These are phyloP conservation scores for Pseudotsuga menziesii DNA, from an alignment of 75 land plant genomes.

Conservation along the genomic window DNA sequence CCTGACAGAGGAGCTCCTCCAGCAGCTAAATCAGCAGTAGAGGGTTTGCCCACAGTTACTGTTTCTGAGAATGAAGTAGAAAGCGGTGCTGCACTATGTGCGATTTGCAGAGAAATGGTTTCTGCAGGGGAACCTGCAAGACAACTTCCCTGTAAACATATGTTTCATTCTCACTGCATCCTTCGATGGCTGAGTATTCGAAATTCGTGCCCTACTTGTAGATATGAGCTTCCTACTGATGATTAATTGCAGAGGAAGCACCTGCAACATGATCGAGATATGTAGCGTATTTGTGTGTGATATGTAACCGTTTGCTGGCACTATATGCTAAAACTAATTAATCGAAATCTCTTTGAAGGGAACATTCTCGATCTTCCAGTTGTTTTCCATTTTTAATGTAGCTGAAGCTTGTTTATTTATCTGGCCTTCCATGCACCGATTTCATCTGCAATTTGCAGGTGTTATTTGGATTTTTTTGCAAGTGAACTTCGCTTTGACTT, in stretches of 20 bases:
- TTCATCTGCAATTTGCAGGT: too few relatives aligned
- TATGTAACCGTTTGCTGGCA: too few relatives aligned
- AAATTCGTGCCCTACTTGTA: constrained; percentile 22
- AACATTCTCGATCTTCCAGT: too few relatives aligned
- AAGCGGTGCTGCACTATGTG: constrained; percentile 17
- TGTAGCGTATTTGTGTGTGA: too few relatives aligned
- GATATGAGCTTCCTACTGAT: constrained; percentile 28
- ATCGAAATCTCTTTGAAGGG: too few relatives aligned
- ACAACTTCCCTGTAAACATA: constrained; percentile 33
- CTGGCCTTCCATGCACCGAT: too few relatives aligned
- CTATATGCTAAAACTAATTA: too few relatives aligned
- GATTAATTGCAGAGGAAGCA: constrained; percentile 17
- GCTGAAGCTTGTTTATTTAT: too few relatives aligned
- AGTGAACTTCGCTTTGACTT: too few relatives aligned
- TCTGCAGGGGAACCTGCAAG: constrained; percentile 13
- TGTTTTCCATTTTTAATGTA: too few relatives aligned
- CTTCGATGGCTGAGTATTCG: constrained; percentile 18
- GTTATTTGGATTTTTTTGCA: too few relatives aligned
- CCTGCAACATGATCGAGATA: neutral
- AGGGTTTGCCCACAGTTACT: constrained; percentile 4
- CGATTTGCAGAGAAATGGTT: constrained; percentile 42
- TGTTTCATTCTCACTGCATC: constrained; percentile 24
- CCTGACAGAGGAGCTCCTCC: constrained; percentile 14
- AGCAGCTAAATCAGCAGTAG: constrained; percentile 15
- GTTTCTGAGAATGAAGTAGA: constrained; percentile 11